Evolutionary conservation across 139 green algal species (phyloP).

Genomic region (Picochlorum sp.): DNA sequence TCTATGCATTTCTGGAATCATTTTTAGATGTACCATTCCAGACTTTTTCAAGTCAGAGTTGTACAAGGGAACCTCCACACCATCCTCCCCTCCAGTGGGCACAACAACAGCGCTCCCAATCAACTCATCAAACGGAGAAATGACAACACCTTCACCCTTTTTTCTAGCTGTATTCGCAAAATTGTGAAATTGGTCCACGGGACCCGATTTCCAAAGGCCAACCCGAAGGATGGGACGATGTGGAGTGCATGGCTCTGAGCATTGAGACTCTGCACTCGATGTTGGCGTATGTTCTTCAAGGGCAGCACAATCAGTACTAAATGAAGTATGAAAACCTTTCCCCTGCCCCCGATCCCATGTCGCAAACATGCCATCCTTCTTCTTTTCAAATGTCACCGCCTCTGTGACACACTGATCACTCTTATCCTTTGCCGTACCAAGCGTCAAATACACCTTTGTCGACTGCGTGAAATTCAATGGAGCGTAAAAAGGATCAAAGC

Average conservation of each 20-base stretch:
- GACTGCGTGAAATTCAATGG: background rate
- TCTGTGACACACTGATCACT: background rate
- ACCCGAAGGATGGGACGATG: background rate
- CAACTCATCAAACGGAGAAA: constrained; percentile 5
- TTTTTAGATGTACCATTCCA: background rate
- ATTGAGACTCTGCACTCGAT: no score
- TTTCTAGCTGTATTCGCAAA: background rate
- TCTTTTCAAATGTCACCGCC: background rate
- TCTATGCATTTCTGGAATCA: background rate
- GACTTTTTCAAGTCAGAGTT: background rate
- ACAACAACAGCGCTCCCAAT: constrained; percentile 9
- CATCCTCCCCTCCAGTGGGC: background rate
- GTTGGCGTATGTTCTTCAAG: no score
- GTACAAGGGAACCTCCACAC: background rate
- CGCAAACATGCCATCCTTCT: background rate
- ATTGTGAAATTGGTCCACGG: background rate
- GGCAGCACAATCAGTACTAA: background rate
- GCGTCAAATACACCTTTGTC: background rate
- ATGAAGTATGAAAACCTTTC: background rate
- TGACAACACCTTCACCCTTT: background rate
- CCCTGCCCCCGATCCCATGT: background rate
- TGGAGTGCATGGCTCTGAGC: background rate
- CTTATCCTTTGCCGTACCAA: constrained; percentile 1
- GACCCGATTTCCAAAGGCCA: constrained; percentile 1
- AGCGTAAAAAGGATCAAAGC: background rate